Base-by-base conservation (phyloP, 768 basidiomycete genomes). In the Hortiboletus flavorubellus region DNA sequence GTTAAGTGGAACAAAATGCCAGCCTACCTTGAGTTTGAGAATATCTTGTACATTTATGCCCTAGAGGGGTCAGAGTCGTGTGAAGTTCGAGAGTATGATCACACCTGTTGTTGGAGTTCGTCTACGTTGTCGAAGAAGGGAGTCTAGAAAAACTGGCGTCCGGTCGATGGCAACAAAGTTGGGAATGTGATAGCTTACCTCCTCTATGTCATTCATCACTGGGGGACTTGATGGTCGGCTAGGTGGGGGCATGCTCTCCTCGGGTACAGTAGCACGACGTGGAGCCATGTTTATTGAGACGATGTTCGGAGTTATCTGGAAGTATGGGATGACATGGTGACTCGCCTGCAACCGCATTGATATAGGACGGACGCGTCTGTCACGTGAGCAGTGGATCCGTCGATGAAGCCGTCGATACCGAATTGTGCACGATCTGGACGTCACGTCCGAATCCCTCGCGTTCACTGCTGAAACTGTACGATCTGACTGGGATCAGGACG, bases 11-110 rank as follows among this genome's bases (percentile, higher is more conserved):
- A 47, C 46, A 57, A 53, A 49, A 40, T 26, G 59, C 44, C 15
- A 59, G 12, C 59, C 51, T 44, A 86, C 91, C 74, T 97, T 97
- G 58, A 98, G 83, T 73, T 98, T 98, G 48, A 88, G 70, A 53
- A 98, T 97, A 68, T 98, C 95, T 76, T 96, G 93, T 29, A 93
- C 86, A 60, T 94, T 96, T 70, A 96, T 95, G 14, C 94, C 93
- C 93, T 96, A 61, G 39, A 16, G 18, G 31, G 21, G 33, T 63
- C 29, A 51, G 34, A 43, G 21, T 44, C 35, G 18, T 41, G 45
- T 49, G 31, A 49, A 18, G 56, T 61, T 58, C 48, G 38, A 38
- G 29, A 45, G 44, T 51, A 46, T 44, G 14, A 23, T 50, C 79
- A 31, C 62, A 87, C 90, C 67, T 92, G 87, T 60, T 89, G 85